phyloP scores from a whole-genome alignment of 345 rosid species.

The Camelina hispida region DNA sequence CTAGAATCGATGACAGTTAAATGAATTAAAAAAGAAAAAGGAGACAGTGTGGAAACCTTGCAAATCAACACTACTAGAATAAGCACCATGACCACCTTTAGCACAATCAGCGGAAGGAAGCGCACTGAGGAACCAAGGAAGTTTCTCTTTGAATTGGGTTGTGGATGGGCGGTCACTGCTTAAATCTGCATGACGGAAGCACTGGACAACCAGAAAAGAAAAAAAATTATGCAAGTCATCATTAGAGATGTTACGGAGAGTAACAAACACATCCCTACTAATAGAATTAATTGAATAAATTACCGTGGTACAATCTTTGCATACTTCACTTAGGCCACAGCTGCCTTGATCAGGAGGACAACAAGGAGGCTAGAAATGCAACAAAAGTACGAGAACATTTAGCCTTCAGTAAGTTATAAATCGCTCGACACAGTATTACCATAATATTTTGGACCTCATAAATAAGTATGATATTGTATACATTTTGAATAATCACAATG shows the following conservation, averaged over 20 bases:
- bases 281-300: conserved; percentile 1
- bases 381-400: conserved; percentile 9
- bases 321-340: conserved; percentile 71
- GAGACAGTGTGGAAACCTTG: conserved; percentile 56
- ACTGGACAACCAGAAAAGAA: conserved; percentile 57
- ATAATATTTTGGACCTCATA: not conserved
- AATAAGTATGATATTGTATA: conserved; percentile 14
- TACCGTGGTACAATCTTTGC: conserved; percentile 99
- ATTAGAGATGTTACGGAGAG: not conserved
- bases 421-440: conserved; percentile 6
- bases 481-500: not conserved
- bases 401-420: conserved; percentile 23
- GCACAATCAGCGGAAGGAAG: conserved; percentile 98
- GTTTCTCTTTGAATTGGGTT: conserved; percentile 81
- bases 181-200: conserved; percentile 92
- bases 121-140: conserved; percentile 95
- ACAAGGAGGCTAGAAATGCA: conserved; percentile 79
- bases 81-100: conserved; percentile 99
- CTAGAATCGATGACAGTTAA: not conserved
- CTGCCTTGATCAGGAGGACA: conserved; percentile 62
- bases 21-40: not conserved
- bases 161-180: conserved; percentile 87
- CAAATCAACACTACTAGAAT: conserved; percentile 83
- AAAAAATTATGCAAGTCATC: not conserved
- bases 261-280: too few relatives aligned